A percentile compares a stretch with the other conserved stretches of the same genome.
phyloP scores from a whole-genome alignment of 495 filamentous ascomycete genomes.

The Neurospora sp. region DNA sequence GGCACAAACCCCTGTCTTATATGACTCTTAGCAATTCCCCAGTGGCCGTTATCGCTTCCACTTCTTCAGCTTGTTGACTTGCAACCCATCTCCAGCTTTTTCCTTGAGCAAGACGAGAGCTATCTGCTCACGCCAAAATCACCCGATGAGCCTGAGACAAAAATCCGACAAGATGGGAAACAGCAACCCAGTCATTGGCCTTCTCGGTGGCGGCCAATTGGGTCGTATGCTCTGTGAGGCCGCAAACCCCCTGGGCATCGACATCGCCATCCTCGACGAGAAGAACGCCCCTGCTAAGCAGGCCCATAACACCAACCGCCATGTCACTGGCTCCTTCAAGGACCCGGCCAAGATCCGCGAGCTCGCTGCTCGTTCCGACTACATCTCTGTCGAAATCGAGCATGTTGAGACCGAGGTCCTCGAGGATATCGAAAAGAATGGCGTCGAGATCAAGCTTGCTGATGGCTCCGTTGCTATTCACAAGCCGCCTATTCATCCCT shows the following conservation, averaged over 20 bases:
- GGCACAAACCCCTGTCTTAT: neutral
- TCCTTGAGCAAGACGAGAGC: neutral
- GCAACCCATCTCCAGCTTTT: neutral
- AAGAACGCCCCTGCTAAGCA: slow-evolving; percentile 81
- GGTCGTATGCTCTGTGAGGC: slow-evolving; percentile 94
- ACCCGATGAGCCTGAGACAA: slow-evolving; percentile 2
- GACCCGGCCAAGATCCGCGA: slow-evolving; percentile 64
- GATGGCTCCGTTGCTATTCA: slow-evolving; percentile 30
- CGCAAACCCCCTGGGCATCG: slow-evolving; percentile 76
- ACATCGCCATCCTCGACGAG: slow-evolving; percentile 70
- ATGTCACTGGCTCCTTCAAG: slow-evolving; percentile 80
- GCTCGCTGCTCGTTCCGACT: slow-evolving; percentile 67
- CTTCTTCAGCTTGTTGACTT: neutral
- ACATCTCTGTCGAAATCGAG: slow-evolving; percentile 95
- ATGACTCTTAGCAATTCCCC: neutral
- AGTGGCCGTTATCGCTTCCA: neutral
- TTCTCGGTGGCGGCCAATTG: slow-evolving; percentile 58
- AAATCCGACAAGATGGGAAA: slow-evolving; percentile 9
- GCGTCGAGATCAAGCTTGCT: slow-evolving; percentile 37
- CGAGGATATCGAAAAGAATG: slow-evolving; percentile 60
- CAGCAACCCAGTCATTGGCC: slow-evolving; percentile 29
- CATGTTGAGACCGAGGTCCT: slow-evolving; percentile 92
- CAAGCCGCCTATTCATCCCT: slow-evolving; percentile 62
- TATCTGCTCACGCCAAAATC: slow-evolving; percentile 6
- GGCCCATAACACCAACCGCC: slow-evolving; percentile 61